Evolutionary conservation across 2,329 filamentous ascomycete species (phyloP), one percentile per base, ranked within the genome.

Genomic region (Apiospora marii): DNA sequence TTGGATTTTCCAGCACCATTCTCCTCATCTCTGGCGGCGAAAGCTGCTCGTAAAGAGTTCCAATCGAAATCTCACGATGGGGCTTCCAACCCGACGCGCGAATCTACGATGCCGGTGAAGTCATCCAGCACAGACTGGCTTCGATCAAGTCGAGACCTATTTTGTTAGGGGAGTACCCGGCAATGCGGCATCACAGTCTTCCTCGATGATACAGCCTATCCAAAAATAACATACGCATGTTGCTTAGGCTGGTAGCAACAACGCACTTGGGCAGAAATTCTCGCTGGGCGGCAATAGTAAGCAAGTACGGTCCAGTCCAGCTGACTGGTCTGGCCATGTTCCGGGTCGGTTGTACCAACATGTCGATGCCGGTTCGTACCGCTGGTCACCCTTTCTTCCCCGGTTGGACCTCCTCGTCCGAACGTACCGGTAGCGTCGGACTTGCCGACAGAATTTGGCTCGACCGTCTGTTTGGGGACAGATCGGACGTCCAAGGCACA

Each of bases 401-500:
- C 53, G 53, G 7, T 37, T 61, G 27, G 53, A 22, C 53, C 53
- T 16, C 53, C 37, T 61, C 53, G 30, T 64, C 58, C 34, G 22
- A 64, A n/a, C 19, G 34, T 10, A 13, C 37, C 34, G 22, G 58
- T 41, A 64, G 58, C 4, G 34, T 4, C 58, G 58, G 58, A 22
- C 58, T 64, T 41, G 58, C 58, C 58, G 58, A 34, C 34, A 34
- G 34, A 64, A 41, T 64, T 41, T 41, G 58, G 58, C 58, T n/a
- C 58, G n/a, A 24, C 34, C 58, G 13, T 64, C 34, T 64, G 58
- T 64, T 41, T 64, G 34, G 58, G 34, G 58, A 41, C 8, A 41
- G 58, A 41, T 41, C 8, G 58, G 58, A 64, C 58, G 58, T 34
- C 58, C 58, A 64, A 64, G 58, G 58, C 34, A 64, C 10, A n/a